A percentile compares a stretch with the other conserved stretches of the same genome.
phyloP scores from a whole-genome alignment of 2,329 filamentous ascomycete species.

The Escovopsis weberi region DNA sequence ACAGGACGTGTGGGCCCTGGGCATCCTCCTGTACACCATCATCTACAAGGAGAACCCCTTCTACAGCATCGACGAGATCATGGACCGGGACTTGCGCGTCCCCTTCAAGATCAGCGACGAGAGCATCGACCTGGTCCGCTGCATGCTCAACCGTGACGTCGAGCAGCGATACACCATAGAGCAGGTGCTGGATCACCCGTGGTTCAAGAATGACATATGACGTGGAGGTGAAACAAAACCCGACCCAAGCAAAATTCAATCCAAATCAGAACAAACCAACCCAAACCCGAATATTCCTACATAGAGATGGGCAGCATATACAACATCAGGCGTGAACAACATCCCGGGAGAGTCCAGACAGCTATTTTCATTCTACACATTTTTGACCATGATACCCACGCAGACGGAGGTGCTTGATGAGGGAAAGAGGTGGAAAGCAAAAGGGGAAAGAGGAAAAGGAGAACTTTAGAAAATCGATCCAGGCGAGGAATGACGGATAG shows the following conservation, averaged over 20 bases:
- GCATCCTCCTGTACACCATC: constrained; percentile 94
- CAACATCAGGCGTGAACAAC: background rate
- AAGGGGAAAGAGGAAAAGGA: background rate
- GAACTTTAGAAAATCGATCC: background rate
- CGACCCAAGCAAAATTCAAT: background rate
- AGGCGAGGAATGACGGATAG: too few species aligned
- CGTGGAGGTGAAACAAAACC: background rate
- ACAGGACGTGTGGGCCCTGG: constrained; percentile 95
- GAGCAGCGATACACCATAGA: constrained; percentile 71
- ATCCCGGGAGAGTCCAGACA: constrained; percentile 3
- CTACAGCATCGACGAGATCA: constrained; percentile 97
- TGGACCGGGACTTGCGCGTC: constrained; percentile 87
- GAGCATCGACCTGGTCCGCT: constrained; percentile 78
- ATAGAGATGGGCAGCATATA: background rate
- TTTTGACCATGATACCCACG: constrained; percentile 7
- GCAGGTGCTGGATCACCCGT: constrained; percentile 79
- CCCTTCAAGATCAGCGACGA: constrained; percentile 82
- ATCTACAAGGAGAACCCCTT: constrained; percentile 99
- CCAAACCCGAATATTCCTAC: too few species aligned
- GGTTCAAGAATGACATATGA: constrained; percentile 34
- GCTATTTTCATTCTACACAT: background rate
- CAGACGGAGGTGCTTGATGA: background rate
- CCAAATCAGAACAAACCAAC: too few species aligned
- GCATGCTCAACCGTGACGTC: constrained; percentile 88
- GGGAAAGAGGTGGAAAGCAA: background rate